Base-by-base conservation (phyloP, 78 protist genomes). In the Dictyostelium brefeldianum region DNA sequence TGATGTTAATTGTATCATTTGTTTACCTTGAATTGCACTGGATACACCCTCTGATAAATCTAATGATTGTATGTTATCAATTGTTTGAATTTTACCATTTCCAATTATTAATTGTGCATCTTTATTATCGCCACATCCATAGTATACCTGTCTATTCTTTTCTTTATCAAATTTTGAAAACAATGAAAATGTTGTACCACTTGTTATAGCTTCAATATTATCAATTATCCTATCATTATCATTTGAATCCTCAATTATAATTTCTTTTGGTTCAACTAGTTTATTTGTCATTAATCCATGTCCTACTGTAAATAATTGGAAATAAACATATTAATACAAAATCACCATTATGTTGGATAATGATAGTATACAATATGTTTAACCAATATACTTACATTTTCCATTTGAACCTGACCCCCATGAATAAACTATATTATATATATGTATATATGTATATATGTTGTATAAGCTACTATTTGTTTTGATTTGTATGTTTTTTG, bases 371-470 rank as follows among this genome's bases (percentile, higher is more conserved):
- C 2, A 54, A 36, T 36, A 36, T 36, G 2, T 36, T 3, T 36
- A 36, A 3, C 2, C 2, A 36, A 36, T 5, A 22, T 51, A 81
- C 27, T 64, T 81, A 81, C 89, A 67, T 81, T 81, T 81, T 48
- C 89, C 89, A 48, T 81, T 81, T 46, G 62, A 67, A n/a, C 89
- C 89, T 17, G 77, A 67, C 43, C 89, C 89, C 89, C 89, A 81
- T 5, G 79, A 67, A 69, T 67, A 81, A 2, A 81, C 89, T 79
- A 59, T 10, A 8, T 2, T 69, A 11, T 69, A n/a, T n/a, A n/a
- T 22, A 36, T 69, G 1, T 36, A 36, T 36, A 36, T 36, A 3
- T 36, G 43, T 36, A 36, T 36, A n/a, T n/a, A n/a, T n/a, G n/a
- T 36, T 36, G 43, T 36, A 36, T 36, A 36, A 36, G 43, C 43